phyloP scores from a whole-genome alignment of 116 monocot species.

The Trichopus zeylanicus region DNA sequence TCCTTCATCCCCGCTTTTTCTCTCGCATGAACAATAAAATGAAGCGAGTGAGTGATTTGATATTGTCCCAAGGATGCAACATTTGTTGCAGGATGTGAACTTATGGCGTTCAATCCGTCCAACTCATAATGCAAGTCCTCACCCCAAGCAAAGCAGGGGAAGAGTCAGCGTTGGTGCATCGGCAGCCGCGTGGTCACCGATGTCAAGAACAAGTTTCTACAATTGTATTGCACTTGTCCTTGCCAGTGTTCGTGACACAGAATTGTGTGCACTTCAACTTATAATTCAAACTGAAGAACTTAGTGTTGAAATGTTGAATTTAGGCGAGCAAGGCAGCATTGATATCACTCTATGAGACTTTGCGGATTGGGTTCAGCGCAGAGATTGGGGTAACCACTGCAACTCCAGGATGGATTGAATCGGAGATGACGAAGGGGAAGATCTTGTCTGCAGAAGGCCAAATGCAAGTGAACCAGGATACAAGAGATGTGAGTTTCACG shows the following conservation, averaged over 20 bases:
- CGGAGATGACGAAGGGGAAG: constrained; percentile 54
- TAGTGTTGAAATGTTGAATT: no score
- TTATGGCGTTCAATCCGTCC: constrained; percentile 59
- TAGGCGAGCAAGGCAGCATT: constrained; percentile 57
- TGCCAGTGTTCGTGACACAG: no score
- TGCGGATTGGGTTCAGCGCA: constrained; percentile 38
- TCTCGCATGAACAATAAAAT: no score
- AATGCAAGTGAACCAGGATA: constrained; percentile 34
- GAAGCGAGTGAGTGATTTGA: no score
- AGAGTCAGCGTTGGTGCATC: constrained; percentile 41
- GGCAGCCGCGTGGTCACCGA: constrained; percentile 19
- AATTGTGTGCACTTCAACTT: no score
- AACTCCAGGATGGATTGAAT: constrained; percentile 50
- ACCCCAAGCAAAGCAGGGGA: constrained; percentile 34
- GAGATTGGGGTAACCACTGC: constrained; percentile 46
- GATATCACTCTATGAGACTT: constrained; percentile 52
- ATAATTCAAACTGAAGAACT: no score
- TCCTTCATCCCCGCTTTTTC: no score
- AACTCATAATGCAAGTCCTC: constrained; percentile 34
- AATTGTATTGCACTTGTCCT: no score
- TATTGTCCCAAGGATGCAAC: no score
- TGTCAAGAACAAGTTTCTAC: constrained; percentile 57
- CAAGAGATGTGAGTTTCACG: constrained; percentile 57
- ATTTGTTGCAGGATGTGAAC: constrained; percentile 50
- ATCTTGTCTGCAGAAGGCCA: constrained; percentile 32